These are phyloP conservation scores for Meira miltonrushii DNA, from an alignment of 1,284 basidiomycete species.

Conservation along the genomic window DNA sequence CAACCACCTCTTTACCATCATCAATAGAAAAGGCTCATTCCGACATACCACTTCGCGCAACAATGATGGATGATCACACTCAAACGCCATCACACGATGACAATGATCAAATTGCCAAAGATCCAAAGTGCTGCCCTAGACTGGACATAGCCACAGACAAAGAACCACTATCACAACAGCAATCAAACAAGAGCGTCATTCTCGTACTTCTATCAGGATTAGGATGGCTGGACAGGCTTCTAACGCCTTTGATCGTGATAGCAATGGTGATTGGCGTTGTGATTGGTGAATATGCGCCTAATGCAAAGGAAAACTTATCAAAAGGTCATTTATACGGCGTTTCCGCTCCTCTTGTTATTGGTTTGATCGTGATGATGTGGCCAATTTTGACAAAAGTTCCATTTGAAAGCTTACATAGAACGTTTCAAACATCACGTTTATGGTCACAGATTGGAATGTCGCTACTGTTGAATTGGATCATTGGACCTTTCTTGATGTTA, in stretches of 20 bases:
- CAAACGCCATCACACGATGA: too few species aligned
- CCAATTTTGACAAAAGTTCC: slow-evolving; percentile 70
- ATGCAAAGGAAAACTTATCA: slow-evolving; percentile 5
- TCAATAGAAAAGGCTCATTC: too few species aligned
- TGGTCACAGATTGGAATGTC: slow-evolving; percentile 71
- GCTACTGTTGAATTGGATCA: slow-evolving; percentile 72
- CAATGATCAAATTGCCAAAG: too few species aligned
- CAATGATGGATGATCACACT: too few species aligned
- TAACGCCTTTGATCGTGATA: slow-evolving; percentile 68
- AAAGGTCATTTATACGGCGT: slow-evolving; percentile 46
- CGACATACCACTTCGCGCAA: too few species aligned
- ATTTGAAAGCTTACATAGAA: slow-evolving; percentile 65
- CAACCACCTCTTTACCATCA: too few species aligned
- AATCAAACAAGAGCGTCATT: too few species aligned
- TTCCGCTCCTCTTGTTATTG: slow-evolving; percentile 41
- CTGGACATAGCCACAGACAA: too few species aligned
- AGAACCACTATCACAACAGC: too few species aligned
- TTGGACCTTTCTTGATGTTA: slow-evolving; percentile 74
- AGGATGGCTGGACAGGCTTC: slow-evolving; percentile 63
- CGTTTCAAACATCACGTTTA: slow-evolving; percentile 61
- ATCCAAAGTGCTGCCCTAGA: too few species aligned
- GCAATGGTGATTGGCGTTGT: slow-evolving; percentile 75
- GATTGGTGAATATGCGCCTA: slow-evolving; percentile 59
- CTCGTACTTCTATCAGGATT: slow-evolving; percentile 29
- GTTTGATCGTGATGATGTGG: slow-evolving; percentile 81